Base-by-base conservation (phyloP, 2,329 filamentous ascomycete species). In the Fusarium praegraminearum region DNA sequence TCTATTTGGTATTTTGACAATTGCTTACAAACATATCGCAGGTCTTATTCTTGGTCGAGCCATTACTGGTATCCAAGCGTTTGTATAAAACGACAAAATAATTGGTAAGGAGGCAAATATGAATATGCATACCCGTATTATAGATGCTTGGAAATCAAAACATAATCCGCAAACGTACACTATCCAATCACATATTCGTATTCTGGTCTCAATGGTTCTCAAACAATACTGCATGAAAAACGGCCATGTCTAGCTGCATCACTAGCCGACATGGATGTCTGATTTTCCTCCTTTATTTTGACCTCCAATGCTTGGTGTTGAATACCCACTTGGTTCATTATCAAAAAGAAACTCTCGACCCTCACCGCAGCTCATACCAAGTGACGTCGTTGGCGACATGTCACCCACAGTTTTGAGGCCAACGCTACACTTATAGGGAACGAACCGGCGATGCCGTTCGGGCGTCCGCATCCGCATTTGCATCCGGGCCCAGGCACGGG, bases 1-100 rank as follows among this genome's bases (percentile, higher is more conserved):
- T 36, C 40, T 38, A 52, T 52, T 30, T n/a, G 35, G 16, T 36
- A 60, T 54, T 45, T 28, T 18, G 38, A 54, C 32, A 41, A 41
- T 47, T 62, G 44, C 62, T 63, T 73, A 66, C 78, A 69, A 78
- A 64, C 56, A 44, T 62, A 71, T 26, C 49, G n/a, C 73, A 93
- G 91, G 87, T 75, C 83, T 91, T 75, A 91, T 92, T 74, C 76
- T 92, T 52, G 90, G 90, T 57, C 83, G 89, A 67, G 89, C 89
- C 16, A 91, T 92, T 62, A 91, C 89, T 36, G 91, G 93, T 24
- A 82, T 95, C 26, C 93, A 96, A 80, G 93, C 92, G 10, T 96
- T 96, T 83, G 90, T 88, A 57, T 93, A 82, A 58, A 35, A 7
- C 15, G 22, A 13, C 24, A 26, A 13, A 43, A 40, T 61, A 49